Evolutionary conservation across 148 eudicot genomes (phyloP).

Genomic region (Hydrangea macrophylla): DNA sequence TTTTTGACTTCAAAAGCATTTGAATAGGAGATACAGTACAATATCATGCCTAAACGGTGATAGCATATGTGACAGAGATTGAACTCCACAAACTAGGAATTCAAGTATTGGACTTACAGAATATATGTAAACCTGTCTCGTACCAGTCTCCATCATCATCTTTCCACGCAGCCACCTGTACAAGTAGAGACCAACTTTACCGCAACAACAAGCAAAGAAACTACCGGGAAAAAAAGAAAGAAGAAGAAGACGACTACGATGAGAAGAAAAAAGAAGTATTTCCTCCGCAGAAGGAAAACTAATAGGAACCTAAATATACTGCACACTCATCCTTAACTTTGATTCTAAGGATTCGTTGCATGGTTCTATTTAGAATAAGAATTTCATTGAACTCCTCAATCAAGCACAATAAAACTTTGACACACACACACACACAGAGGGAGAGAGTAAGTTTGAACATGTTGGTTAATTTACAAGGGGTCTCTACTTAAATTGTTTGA

Average conservation of each 20-base stretch:
- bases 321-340: not conserved
- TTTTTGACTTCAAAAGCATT: not conserved
- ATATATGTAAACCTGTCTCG: conserved; percentile 94
- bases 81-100: not conserved
- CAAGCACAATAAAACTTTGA: not conserved
- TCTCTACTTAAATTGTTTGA: not conserved
- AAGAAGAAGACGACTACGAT: too few species aligned
- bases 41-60: not conserved
- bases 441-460: not conserved
- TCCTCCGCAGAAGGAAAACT: not conserved
- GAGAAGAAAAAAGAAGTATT: conserved; percentile 6
- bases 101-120: conserved; percentile 60
- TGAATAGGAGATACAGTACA: not conserved
- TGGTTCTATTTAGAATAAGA: conserved; percentile 1
- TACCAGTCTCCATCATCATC: conserved; percentile 98
- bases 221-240: too few species aligned
- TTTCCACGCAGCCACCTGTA: conserved; percentile 96
- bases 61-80: not conserved
- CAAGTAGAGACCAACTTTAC: conserved; percentile 5
- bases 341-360: too few species aligned
- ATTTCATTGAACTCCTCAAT: not conserved
- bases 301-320: not conserved
- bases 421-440: not conserved
- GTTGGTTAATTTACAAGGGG: not conserved
- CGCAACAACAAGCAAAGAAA: too few species aligned